phyloP scores from a whole-genome alignment of 1,284 basidiomycete genomes.

The Dichomitus squalens region DNA sequence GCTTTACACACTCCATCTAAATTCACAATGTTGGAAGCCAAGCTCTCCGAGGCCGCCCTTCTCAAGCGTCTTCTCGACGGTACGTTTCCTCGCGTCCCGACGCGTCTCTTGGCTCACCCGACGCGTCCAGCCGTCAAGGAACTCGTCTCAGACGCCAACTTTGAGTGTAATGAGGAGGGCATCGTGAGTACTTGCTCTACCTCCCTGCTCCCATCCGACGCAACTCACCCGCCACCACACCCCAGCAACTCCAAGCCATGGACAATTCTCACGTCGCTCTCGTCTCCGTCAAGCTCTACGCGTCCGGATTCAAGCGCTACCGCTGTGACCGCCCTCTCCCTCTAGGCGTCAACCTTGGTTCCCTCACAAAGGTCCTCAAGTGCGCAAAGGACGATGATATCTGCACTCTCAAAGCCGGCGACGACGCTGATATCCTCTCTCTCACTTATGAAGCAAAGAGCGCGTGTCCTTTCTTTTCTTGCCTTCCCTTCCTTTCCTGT shows the following conservation, averaged over 20 bases:
- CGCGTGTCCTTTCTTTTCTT: constrained; percentile 41
- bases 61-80: constrained; percentile 90
- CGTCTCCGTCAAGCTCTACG: constrained; percentile 81
- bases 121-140: constrained; percentile 86
- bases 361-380: constrained; percentile 94
- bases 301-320: constrained; percentile 84
- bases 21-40: constrained; percentile 92
- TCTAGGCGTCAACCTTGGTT: constrained; percentile 87
- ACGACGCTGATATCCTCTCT: constrained; percentile 90
- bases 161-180: constrained; percentile 96
- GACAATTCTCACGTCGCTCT: constrained; percentile 99
- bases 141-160: constrained; percentile 97
- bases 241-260: constrained; percentile 87
- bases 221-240: neutral
- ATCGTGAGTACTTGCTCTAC: constrained; percentile 59
- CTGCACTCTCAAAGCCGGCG: constrained; percentile 89
- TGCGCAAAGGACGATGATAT: constrained; percentile 97
- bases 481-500: neutral
- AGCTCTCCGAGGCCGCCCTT: constrained; percentile 79
- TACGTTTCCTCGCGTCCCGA: constrained; percentile 38
- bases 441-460: constrained; percentile 92
- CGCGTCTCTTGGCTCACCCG: constrained; percentile 4
- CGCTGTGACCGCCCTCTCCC: constrained; percentile 97
- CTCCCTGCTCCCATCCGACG: neutral
- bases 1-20: too few relatives aligned